Base-by-base conservation (phyloP, 495 filamentous ascomycete species). In the Lasiosphaeriaceae sp. region DNA sequence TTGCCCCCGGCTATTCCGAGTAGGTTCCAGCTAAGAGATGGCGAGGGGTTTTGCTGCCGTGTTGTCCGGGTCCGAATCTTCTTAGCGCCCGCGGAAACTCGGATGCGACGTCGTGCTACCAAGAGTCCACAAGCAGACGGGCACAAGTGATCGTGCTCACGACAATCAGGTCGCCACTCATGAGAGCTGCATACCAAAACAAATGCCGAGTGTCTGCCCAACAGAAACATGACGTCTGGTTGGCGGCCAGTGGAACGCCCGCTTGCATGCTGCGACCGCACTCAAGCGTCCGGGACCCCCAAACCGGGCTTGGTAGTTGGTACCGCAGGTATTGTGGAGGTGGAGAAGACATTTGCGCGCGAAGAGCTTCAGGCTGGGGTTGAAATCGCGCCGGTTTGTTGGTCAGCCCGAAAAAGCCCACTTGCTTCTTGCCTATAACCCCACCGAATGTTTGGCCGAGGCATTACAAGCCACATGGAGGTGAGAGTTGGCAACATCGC, bases 61-160 rank as follows among this genome's bases (percentile, higher is more conserved):
- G 45, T 29, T 11, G 26, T 31, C 26, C 9, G 26, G 26, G 26
- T 31, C 26, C 26, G 21, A n/a, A 17, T 9, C 20, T 51, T 29
- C 24, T 21, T 48, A 23, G 24, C 24, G 48, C 46, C 24, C 46
- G 46, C 7, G 46, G 46, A 23, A 48, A 16, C 19, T 51, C 48
- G 48, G 48, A 51, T 51, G 16, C 48, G 48, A 51, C 24, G 20
- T 51, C 48, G 26, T 51, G 22, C 48, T 35, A 19, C 34, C 19
- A n/a, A 9, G 20, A 31, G 21, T 35, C 34, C 24, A 23, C 24
- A 9, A 20, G 26, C 48, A 48, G 12, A 20, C 46, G 24, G 12
- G 11, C 46, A 48, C 11, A 12, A 23, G 34, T 16, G 24, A 29
- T 16, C 4, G 24, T 29, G 23, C 22, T 51, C 23, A 23, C 26